phyloP scores from a whole-genome alignment of 2,329 filamentous ascomycete species.

The Escovopsis weberi region DNA sequence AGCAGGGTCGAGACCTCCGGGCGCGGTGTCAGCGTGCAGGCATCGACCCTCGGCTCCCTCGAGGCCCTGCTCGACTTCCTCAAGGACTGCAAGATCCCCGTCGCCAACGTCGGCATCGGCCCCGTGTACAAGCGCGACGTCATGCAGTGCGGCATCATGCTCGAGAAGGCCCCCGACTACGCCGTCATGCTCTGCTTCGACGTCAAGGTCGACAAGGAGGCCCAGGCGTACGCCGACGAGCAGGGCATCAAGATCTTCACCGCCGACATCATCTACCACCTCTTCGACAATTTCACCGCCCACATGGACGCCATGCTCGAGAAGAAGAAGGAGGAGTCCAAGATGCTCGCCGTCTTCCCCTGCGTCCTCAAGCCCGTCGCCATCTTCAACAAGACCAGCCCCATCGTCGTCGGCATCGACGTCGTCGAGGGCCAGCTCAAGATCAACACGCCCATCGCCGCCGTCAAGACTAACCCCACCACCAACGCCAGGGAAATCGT shows the following conservation, averaged over 20 bases:
- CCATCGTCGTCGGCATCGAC: constrained; percentile 91
- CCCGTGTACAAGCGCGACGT: constrained; percentile 97
- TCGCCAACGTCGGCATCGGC: constrained; percentile 92
- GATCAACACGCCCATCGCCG: constrained; percentile 80
- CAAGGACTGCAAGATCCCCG: constrained; percentile 89
- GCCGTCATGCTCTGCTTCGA: constrained; percentile 99
- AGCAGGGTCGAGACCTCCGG: constrained; percentile 84
- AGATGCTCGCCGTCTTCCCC: constrained; percentile 92
- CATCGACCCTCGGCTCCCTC: constrained; percentile 90
- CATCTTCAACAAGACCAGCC: constrained; percentile 96
- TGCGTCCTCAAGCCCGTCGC: constrained; percentile 81
- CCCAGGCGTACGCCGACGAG: constrained; percentile 77
- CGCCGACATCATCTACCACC: constrained; percentile 96
- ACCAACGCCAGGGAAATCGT: constrained; percentile 77
- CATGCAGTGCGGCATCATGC: constrained; percentile 87
- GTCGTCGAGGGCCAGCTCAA: constrained; percentile 80
- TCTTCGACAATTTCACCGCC: constrained; percentile 92
- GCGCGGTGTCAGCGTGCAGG: constrained; percentile 91
- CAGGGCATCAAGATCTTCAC: constrained; percentile 96
- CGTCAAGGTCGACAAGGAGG: constrained; percentile 97
- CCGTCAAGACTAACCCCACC: constrained; percentile 64
- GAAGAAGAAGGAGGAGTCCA: constrained; percentile 91
- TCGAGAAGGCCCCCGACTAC: constrained; percentile 87
- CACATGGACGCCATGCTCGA: constrained; percentile 81
- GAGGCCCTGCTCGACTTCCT: constrained; percentile 95